Percentiles rank a stretch among this genome's conserved stretches.
phyloP scores from a whole-genome alignment of 2,329 filamentous ascomycete species.

The Alternaria gaisen region DNA sequence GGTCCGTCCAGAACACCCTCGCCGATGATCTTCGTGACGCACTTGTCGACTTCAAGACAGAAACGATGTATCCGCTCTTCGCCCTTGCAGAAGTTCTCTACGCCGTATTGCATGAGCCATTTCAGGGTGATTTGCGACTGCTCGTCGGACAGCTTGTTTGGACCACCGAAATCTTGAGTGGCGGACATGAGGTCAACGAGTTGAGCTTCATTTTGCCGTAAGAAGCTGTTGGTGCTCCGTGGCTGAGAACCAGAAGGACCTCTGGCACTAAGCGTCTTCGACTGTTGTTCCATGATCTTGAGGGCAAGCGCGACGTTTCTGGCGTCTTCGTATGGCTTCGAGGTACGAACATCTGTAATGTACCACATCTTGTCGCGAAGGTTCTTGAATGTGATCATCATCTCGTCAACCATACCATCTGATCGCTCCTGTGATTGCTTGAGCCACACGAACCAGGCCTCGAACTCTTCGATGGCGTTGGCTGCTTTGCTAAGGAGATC shows the following conservation, averaged over 20 bases:
- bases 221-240: constrained; percentile 63
- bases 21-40: constrained; percentile 84
- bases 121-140: constrained; percentile 84
- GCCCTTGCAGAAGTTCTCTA: constrained; percentile 93
- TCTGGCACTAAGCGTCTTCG: constrained; percentile 53
- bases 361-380: constrained; percentile 99
- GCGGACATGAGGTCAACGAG: constrained; percentile 88
- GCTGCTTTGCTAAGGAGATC: constrained; percentile 75
- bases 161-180: constrained; percentile 82
- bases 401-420: constrained; percentile 75
- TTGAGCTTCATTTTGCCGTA: constrained; percentile 83
- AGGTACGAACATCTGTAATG: constrained; percentile 90
- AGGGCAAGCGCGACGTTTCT: constrained; percentile 86
- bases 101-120: constrained; percentile 82
- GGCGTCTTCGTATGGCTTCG: constrained; percentile 85
- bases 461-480: constrained; percentile 78
- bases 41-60: constrained; percentile 87
- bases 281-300: constrained; percentile 81
- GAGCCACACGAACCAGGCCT: constrained; percentile 83
- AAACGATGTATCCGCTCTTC: constrained; percentile 96
- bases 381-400: constrained; percentile 76
- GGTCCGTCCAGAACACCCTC: constrained; percentile 85
- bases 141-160: constrained; percentile 95
- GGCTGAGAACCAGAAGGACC: constrained; percentile 51
- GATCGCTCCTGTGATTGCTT: constrained; percentile 83